phyloP scores from a whole-genome alignment of 371 early-diverging fungal genomes.

The Mortierella sp. region DNA sequence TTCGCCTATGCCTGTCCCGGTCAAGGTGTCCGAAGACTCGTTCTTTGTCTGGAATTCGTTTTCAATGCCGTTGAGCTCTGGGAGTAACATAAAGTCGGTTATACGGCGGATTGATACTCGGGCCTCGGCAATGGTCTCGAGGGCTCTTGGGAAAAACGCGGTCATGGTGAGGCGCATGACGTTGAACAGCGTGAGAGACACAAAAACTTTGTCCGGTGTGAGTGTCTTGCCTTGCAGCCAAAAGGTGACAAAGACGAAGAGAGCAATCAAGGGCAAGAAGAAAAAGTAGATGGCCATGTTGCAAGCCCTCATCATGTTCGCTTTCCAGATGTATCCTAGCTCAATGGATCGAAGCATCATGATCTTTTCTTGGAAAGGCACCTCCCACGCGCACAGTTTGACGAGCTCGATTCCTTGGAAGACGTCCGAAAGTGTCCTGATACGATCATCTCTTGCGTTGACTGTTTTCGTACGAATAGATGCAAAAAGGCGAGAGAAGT shows the following conservation, averaged over 20 bases:
- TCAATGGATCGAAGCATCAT: conserved; percentile 44
- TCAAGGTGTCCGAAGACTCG: not conserved
- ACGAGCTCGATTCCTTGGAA: conserved; percentile 57
- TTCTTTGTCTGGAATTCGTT: conserved; percentile 25
- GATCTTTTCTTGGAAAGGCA: conserved; percentile 56
- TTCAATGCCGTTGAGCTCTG: conserved; percentile 59
- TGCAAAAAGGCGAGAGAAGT: conserved; percentile 44
- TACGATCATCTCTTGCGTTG: conserved; percentile 68
- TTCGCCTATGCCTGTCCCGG: not conserved
- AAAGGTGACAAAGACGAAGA: conserved; percentile 50
- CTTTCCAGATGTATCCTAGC: conserved; percentile 43
- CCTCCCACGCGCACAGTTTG: conserved; percentile 66
- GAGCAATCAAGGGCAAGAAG: conserved; percentile 62
- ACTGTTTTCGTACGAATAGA: conserved; percentile 64
- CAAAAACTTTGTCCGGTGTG: conserved; percentile 54
- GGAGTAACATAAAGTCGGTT: conserved; percentile 60
- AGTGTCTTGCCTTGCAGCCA: conserved; percentile 45
- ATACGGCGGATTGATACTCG: conserved; percentile 66
- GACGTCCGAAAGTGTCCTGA: conserved; percentile 71
- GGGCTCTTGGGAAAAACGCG: conserved; percentile 63
- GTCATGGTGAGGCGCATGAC: conserved; percentile 63
- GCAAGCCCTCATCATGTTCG: conserved; percentile 49
- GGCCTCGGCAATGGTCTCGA: conserved; percentile 65
- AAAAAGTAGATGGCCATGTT: conserved; percentile 55
- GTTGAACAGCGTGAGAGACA: conserved; percentile 55